These are phyloP conservation scores for Hyphopichia wangnamkhiaoensis DNA, from an alignment of 1,139 yeast species.

Conservation along the genomic window DNA sequence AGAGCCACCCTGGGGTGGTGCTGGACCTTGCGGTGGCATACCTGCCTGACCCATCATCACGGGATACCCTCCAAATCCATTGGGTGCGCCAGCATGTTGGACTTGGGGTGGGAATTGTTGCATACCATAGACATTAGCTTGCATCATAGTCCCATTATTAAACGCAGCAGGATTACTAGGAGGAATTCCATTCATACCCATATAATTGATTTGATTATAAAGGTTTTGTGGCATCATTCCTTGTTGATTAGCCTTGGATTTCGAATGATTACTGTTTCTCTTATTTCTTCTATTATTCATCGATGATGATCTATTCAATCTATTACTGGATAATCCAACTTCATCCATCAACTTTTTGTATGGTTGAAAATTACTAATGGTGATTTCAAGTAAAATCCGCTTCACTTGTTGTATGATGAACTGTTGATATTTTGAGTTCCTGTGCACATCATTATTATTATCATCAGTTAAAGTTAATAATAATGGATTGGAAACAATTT, in stretches of 20 bases:
- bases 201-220: constrained; percentile 2
- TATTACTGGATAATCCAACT: constrained; percentile 64
- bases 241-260: not conserved
- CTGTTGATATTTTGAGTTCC: constrained; percentile 50
- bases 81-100: not conserved
- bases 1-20: too few relatives aligned
- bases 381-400: constrained; percentile 57
- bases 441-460: constrained; percentile 14
- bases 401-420: constrained; percentile 63
- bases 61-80: constrained; percentile 4
- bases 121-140: not conserved
- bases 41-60: constrained; percentile 8
- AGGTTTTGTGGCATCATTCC: constrained; percentile 3
- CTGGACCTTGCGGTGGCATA: too few relatives aligned
- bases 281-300: constrained; percentile 21
- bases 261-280: constrained; percentile 18
- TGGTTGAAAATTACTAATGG: constrained; percentile 61
- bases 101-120: constrained; percentile 5
- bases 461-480: constrained; percentile 40
- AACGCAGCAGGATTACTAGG: not conserved
- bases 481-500: constrained; percentile 67
- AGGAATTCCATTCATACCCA: not conserved
- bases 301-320: constrained; percentile 33
- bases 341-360: constrained; percentile 90
- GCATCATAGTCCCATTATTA: not conserved